These are phyloP conservation scores for Candida loeiensis DNA, from an alignment of 805 yeast genomes.

Conservation along the genomic window DNA sequence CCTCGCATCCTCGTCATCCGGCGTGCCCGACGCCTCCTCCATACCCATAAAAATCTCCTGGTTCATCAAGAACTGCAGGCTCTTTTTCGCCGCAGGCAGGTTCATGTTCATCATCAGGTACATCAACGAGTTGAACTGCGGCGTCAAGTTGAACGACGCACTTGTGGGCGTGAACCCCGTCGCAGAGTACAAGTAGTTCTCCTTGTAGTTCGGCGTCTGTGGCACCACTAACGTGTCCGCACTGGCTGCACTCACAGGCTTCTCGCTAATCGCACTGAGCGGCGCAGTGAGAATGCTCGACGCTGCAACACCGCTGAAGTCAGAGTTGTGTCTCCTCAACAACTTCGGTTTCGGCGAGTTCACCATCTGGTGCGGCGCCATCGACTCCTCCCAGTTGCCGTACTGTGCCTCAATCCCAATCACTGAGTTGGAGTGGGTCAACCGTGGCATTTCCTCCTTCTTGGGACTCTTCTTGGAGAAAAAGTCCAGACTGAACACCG, in stretches of 20 bases:
- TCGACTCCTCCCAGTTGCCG: neutral
- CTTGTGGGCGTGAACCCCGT: constrained; percentile 31
- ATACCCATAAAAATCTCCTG: constrained; percentile 27
- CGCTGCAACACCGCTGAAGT: constrained; percentile 16
- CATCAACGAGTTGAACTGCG: constrained; percentile 41
- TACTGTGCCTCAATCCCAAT: constrained; percentile 24
- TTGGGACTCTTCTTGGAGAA: neutral
- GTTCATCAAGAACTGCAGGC: constrained; percentile 20
- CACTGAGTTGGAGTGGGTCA: constrained; percentile 25
- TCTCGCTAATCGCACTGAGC: constrained; percentile 14
- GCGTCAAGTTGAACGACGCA: constrained; percentile 32
- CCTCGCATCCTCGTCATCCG: constrained; percentile 37
- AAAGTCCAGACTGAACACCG: constrained; percentile 29
- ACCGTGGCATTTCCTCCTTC: constrained; percentile 13
- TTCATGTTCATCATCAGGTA: constrained; percentile 32
- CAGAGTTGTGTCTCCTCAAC: constrained; percentile 25
- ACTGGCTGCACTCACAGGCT: constrained; percentile 3
- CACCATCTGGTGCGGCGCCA: neutral
- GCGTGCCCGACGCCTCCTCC: constrained; percentile 7
- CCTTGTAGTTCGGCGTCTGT: constrained; percentile 35
- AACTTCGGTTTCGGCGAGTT: constrained; percentile 4
- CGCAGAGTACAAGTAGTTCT: constrained; percentile 20
- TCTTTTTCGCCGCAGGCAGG: constrained; percentile 25
- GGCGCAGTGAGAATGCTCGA: constrained; percentile 4
- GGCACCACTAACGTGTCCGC: constrained; percentile 19